A percentile compares a stretch with the other conserved stretches of the same genome.
Evolutionary conservation across 768 basidiomycete species (phyloP).

Genomic region (Imleria badia): DNA sequence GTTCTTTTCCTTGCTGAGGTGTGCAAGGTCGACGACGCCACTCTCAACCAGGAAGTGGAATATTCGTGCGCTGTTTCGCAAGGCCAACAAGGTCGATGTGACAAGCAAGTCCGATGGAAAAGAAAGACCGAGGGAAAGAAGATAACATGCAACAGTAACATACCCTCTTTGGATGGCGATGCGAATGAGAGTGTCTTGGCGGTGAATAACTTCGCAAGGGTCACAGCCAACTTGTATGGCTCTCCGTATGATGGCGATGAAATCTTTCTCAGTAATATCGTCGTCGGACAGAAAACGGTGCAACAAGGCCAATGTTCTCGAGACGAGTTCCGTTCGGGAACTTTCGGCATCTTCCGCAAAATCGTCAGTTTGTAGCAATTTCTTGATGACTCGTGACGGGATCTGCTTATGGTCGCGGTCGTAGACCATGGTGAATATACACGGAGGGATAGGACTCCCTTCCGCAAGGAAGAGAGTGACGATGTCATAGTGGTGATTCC

Average conservation of each 20-base stretch:
- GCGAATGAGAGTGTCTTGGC: no score
- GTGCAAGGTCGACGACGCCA: no score
- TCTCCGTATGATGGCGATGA: background rate
- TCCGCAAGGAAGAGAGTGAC: background rate
- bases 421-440: background rate
- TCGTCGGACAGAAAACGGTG: no score
- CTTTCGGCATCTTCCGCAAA: background rate
- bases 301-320: background rate
- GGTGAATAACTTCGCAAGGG: background rate
- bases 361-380: background rate
- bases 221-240: background rate
- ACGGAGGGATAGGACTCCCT: background rate
- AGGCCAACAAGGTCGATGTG: no score
- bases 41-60: no score
- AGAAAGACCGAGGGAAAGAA: background rate
- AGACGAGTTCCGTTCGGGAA: no score
- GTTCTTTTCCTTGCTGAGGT: no score
- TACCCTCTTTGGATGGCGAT: background rate
- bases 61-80: no score
- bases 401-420: background rate
- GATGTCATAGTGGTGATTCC: background rate
- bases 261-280: background rate
- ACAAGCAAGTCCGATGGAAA: background rate
- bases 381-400: background rate
- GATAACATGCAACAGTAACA: background rate